Base-by-base conservation (phyloP, 2,329 filamentous ascomycete genomes). In the Coniochaeta sp. region DNA sequence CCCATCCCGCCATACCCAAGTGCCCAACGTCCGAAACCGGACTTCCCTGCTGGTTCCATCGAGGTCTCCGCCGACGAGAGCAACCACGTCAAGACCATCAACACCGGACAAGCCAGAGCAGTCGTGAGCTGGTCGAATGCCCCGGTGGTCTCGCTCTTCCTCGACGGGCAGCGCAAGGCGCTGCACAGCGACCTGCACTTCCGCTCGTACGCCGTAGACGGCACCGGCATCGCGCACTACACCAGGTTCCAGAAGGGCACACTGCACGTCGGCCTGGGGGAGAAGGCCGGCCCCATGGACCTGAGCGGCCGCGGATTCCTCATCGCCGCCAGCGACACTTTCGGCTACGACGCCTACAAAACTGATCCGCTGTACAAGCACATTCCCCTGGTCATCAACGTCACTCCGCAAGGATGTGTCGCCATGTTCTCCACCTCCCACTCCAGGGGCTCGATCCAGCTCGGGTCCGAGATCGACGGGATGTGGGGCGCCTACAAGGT, bases 281-380 rank as follows among this genome's bases (percentile, higher is more conserved):
- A 91, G 69, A 90, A 90, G 69, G 79, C 85, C 6, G 88, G 87
- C 0, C 88, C 88, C 0, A 89, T 91, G 86, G 84, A 91, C 66
- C 77, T 91, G 1, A 85, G 81, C 0, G 86, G 85, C 34, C 80
- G 88, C 0, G 78, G 82, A 28, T 91, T 90, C 69, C 79, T 81
- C 28, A 76, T 91, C 16, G 85, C 86, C 0, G 87, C 86, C 1
- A 90, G 86, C 0, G 88, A 91, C 70, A 87, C 83, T 40, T 91
- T 91, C 65, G 87, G 88, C 2, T 90, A 91, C 67, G 87, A 91
- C 65, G 82, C 85, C 4, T 85, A 89, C 68, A 81, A 81, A 11
- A 88, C 87, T 2, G 88, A 91, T 69, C 88, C 88, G 0, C 76
- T 90, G 59, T 91, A 91, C 75, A 91, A 91, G 73, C 86, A 90